Conservation (phyloP, 2,329 filamentous ascomycete genomes). For the Aspergillus persii region DNA sequence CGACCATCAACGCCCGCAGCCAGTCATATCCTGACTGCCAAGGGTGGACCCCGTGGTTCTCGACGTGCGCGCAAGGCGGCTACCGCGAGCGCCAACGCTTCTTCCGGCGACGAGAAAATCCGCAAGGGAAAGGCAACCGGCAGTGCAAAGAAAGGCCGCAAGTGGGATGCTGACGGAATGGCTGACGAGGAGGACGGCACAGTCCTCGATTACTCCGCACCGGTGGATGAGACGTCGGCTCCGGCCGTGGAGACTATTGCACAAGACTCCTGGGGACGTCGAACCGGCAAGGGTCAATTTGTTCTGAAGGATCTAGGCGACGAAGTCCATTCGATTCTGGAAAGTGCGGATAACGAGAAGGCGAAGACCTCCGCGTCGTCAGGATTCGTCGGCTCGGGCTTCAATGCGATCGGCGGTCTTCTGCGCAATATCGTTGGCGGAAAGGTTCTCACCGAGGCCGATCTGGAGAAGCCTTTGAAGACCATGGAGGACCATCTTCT, state of each 20-base stretch:
- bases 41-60: constrained; percentile 72
- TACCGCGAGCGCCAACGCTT: constrained; percentile 50
- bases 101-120: constrained; percentile 78
- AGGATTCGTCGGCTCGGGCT: constrained; percentile 73
- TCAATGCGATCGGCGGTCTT: constrained; percentile 80
- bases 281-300: constrained; percentile 85
- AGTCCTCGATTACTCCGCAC: constrained; percentile 84
- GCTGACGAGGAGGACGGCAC: constrained; percentile 79
- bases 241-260: constrained; percentile 71
- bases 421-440: constrained; percentile 95
- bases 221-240: constrained; percentile 56
- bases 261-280: constrained; percentile 77
- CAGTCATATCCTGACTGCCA: constrained; percentile 68
- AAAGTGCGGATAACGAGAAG: constrained; percentile 69
- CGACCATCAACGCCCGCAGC: constrained; percentile 71
- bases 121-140: constrained; percentile 56
- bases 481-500: constrained; percentile 94
- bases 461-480: constrained; percentile 88
- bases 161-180: constrained; percentile 86
- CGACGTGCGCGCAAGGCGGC: constrained; percentile 73
- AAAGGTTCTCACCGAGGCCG: constrained; percentile 83
- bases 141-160: constrained; percentile 77
- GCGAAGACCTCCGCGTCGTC: constrained; percentile 49
- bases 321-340: constrained; percentile 86
- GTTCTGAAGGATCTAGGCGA: constrained; percentile 90